phyloP scores from a whole-genome alignment of 257 asterid species.

The Nicotiana tabacum region DNA sequence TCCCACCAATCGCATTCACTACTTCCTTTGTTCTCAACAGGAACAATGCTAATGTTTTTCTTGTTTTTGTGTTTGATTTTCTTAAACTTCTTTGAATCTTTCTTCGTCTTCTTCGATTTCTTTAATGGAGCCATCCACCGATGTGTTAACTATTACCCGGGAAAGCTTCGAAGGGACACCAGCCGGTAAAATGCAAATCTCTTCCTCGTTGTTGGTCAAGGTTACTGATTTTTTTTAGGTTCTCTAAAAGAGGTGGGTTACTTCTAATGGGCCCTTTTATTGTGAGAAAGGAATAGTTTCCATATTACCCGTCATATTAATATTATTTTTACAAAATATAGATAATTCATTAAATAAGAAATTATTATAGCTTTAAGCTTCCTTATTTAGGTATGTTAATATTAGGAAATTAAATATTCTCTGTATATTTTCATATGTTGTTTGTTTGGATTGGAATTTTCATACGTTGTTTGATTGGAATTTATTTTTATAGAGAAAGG shows the following conservation, averaged over 20 bases:
- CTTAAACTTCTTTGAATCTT: slow-evolving; percentile 58
- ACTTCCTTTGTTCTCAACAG: slow-evolving; percentile 52
- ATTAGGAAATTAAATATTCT: no score
- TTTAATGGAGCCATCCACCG: slow-evolving; percentile 65
- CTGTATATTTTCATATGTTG: no score
- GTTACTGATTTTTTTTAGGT: neutral
- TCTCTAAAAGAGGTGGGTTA: neutral
- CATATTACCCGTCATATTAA: no score
- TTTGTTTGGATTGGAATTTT: no score
- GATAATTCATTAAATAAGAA: no score
- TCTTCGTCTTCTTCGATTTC: slow-evolving; percentile 48
- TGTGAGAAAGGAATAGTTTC: no score
- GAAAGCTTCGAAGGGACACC: neutral
- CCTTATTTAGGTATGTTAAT: no score
- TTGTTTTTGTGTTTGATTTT: slow-evolving; percentile 39
- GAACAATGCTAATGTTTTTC: slow-evolving; percentile 24
- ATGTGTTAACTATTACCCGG: neutral
- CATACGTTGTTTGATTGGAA: no score
- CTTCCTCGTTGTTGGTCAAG: neutral
- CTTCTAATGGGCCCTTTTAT: neutral
- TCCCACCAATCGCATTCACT: slow-evolving; percentile 94
- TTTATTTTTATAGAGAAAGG: no score
- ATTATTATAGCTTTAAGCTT: no score
- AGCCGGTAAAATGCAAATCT: neutral
- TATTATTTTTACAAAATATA: no score